Percentiles rank a stretch among this genome's conserved stretches.
phyloP scores from a whole-genome alignment of 768 basidiomycete species.

The Russula lepida region DNA sequence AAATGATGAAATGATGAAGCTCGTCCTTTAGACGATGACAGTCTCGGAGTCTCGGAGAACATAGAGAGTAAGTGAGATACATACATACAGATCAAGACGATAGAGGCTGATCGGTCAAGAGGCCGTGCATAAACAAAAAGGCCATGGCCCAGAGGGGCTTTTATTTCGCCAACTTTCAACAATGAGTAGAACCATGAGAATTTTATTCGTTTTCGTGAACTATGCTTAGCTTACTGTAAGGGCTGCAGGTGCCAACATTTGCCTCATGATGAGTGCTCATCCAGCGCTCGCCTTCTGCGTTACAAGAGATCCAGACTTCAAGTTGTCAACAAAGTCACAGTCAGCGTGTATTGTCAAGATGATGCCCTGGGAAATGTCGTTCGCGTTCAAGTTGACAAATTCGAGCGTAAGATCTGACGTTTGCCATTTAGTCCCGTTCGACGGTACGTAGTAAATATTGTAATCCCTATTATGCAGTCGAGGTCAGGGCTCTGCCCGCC shows the following conservation, averaged over 20 bases:
- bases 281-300: not conserved
- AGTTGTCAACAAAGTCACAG: not conserved
- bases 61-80: no score
- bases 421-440: not conserved
- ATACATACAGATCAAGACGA: no score
- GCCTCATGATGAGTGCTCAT: not conserved
- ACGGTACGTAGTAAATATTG: not conserved
- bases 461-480: not conserved
- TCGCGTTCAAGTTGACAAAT: not conserved
- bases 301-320: not conserved
- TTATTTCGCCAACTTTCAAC: not conserved
- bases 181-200: not conserved
- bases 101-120: no score
- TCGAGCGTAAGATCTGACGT: not conserved
- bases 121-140: no score
- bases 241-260: not conserved
- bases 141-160: no score
- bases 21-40: no score
- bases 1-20: no score
- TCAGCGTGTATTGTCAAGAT: not conserved
- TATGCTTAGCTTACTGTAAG: no score
- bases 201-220: not conserved
- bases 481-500: not conserved
- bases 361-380: not conserved
- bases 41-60: no score